Percentiles rank a stretch among this genome's conserved stretches.
Evolutionary conservation across 441 rosid genomes (phyloP).

Genomic region (Mallotus repandus): DNA sequence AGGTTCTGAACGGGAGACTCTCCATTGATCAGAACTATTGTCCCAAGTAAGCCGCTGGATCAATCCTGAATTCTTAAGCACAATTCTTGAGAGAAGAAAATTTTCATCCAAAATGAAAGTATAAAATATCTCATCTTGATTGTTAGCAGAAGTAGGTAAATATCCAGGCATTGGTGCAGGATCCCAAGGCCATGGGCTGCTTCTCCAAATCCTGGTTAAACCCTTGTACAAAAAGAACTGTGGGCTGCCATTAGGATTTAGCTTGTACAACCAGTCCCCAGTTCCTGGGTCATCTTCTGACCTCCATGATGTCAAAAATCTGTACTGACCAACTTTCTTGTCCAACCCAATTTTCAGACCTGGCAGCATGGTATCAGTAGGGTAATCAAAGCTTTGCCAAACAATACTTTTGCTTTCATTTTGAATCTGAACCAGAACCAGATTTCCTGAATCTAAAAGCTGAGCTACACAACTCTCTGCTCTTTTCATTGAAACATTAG

Average conservation of each 20-base stretch:
- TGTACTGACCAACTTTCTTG: conserved; percentile 10
- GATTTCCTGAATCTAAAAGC: conserved; percentile 34
- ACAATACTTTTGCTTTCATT: conserved; percentile 6
- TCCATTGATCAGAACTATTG: conserved; percentile 22
- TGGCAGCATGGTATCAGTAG: conserved; percentile 23
- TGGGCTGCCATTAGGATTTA: conserved; percentile 23
- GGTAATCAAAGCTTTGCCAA: conserved; percentile 42
- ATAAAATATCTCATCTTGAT: conserved; percentile 28
- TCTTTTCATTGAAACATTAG: conserved; percentile 10
- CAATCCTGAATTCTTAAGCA: conserved; percentile 16
- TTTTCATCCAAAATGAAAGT: neutral
- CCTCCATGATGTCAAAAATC: conserved; percentile 30
- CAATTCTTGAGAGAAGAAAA: conserved; percentile 16
- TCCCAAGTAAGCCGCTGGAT: conserved; percentile 24
- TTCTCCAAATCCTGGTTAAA: conserved; percentile 15
- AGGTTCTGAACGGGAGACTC: conserved; percentile 17
- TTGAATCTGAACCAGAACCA: conserved; percentile 23
- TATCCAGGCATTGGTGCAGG: neutral
- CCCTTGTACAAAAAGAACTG: conserved; percentile 27
- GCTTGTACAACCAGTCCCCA: conserved; percentile 18
- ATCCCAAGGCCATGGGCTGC: conserved; percentile 31
- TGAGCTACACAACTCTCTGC: conserved; percentile 3
- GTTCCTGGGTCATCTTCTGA: conserved; percentile 30
- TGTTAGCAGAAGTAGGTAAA: conserved; percentile 19
- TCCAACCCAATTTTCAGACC: conserved; percentile 30